Evolutionary conservation across 306 rosid species (phyloP).

Genomic region (Cucurbita moschata): DNA sequence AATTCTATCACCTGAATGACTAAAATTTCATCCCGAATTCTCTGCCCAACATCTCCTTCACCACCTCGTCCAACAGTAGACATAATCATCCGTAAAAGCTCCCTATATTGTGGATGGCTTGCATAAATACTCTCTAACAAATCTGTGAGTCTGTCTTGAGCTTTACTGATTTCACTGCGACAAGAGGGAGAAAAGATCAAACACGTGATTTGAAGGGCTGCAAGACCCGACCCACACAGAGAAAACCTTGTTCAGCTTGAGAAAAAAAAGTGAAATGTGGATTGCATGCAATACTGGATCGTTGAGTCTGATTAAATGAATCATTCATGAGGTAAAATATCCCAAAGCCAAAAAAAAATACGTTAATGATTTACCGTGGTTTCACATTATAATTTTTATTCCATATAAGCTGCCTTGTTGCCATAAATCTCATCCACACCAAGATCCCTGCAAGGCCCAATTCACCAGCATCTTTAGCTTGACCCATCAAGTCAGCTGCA

Average conservation of each 20-base stretch:
- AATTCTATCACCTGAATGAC: constrained; percentile 60
- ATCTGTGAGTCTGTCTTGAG: constrained; percentile 92
- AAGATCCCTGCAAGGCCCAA: constrained; percentile 72
- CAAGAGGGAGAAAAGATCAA: constrained; percentile 4
- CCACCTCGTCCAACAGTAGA: constrained; percentile 99
- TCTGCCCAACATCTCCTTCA: constrained; percentile 96
- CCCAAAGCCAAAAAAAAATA: neutral
- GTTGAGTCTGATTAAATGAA: neutral
- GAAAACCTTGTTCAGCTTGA: neutral
- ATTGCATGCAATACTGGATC: neutral
- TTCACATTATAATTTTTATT: constrained; percentile 97
- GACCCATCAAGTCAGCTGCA: constrained; percentile 69
- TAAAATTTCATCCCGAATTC: constrained; percentile 95
- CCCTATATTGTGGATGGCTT: constrained; percentile 57
- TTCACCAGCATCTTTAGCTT: constrained; percentile 68
- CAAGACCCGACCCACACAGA: neutral
- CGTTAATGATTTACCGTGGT: constrained; percentile 55
- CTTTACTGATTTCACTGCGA: constrained; percentile 87
- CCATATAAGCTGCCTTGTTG: constrained; percentile 95
- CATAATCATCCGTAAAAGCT: constrained; percentile 75
- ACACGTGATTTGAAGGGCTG: neutral
- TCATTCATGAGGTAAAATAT: neutral
- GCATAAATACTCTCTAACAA: constrained; percentile 58
- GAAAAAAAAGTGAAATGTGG: neutral
- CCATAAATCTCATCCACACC: constrained; percentile 99